A percentile compares a stretch with the other conserved stretches of the same genome.
Conservation (phyloP, 2,329 filamentous ascomycete genomes). For the Leptographium lundbergii region DNA sequence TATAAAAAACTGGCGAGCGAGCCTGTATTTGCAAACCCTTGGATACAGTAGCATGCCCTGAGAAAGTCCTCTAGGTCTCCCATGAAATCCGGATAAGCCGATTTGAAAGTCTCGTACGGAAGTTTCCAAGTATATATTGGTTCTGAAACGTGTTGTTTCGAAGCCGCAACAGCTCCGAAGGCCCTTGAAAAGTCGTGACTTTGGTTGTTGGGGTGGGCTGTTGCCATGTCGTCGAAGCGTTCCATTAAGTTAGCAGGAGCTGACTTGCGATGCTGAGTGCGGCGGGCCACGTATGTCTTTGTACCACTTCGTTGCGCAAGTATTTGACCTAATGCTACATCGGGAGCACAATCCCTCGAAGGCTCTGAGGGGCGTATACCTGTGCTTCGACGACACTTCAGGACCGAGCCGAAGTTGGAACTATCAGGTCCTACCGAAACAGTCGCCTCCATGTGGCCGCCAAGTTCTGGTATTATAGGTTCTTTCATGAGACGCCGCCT, state of each 20-base stretch:
- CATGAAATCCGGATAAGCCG: slow-evolving; percentile 29
- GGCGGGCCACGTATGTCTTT: neutral
- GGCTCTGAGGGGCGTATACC: neutral
- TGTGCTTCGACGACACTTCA: neutral
- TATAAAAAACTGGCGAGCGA: slow-evolving; percentile 31
- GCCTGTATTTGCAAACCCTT: slow-evolving; percentile 21
- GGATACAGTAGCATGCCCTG: slow-evolving; percentile 29
- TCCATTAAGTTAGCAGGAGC: neutral
- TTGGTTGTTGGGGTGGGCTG: neutral
- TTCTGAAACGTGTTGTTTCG: neutral
- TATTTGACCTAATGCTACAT: neutral
- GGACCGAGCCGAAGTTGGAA: neutral
- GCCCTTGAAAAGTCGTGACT: too few species aligned
- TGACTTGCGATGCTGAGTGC: neutral
- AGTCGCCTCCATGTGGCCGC: neutral
- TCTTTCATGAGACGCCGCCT: slow-evolving; percentile 4
- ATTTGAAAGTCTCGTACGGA: slow-evolving; percentile 25
- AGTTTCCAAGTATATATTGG: slow-evolving; percentile 5
- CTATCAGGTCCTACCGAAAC: neutral
- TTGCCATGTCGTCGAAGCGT: neutral
- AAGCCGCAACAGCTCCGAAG: neutral
- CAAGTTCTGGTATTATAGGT: slow-evolving; percentile 1
- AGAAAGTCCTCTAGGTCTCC: slow-evolving; percentile 30
- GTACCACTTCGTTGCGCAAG: neutral
- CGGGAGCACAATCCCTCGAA: neutral